Base-by-base conservation (phyloP, 1,284 basidiomycete species). In the Ustilago curta region DNA sequence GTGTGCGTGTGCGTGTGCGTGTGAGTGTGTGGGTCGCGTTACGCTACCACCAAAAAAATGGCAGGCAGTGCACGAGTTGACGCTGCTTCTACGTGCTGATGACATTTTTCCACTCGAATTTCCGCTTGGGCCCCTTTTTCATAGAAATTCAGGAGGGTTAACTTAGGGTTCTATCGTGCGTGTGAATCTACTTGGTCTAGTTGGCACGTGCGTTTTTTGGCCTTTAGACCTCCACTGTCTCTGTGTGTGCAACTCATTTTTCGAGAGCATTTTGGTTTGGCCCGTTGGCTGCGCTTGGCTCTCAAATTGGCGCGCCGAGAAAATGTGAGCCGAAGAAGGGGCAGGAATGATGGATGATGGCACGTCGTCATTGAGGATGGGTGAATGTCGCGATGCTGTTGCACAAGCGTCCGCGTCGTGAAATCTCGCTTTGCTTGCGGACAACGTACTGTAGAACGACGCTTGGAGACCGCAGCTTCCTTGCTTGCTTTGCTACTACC, bases 161-260 rank as follows among this genome's bases (percentile, higher is more conserved):
- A n/a, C n/a, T n/a, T n/a, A n/a, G n/a, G n/a, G n/a, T n/a, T n/a
- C 32, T 59, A 44, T n/a, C 57, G 57, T 59, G 57, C 57, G 57
- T 43, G 31, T 51, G 39, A 27, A 29, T 2, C 1, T 31, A n/a
- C 6, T 27, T 23, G 45, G 43, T 21, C 5, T 29, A 31, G 16
- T 40, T 63, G 66, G 66, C 60, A 59, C 60, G 66, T 63, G 66
- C 66, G 59, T 69, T 55, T 56, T 58, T 31, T n/a, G 27, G 23
- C 5, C 47, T 25, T 18, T 3, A 18, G 27, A 43, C 65, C 65
- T 68, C 65, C 65, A 68, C 65, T 64, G 55, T 23, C n/a, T 31
- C 16, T 27, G 27, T 31, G 35, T 37, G 14, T 37, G 35, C 35
- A 31, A 29, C 47, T 29, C 9, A 27, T 27, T 49, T 29, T 23